These are phyloP conservation scores for Gossypium trilobum DNA, from an alignment of 441 rosid genomes.

Conservation along the genomic window DNA sequence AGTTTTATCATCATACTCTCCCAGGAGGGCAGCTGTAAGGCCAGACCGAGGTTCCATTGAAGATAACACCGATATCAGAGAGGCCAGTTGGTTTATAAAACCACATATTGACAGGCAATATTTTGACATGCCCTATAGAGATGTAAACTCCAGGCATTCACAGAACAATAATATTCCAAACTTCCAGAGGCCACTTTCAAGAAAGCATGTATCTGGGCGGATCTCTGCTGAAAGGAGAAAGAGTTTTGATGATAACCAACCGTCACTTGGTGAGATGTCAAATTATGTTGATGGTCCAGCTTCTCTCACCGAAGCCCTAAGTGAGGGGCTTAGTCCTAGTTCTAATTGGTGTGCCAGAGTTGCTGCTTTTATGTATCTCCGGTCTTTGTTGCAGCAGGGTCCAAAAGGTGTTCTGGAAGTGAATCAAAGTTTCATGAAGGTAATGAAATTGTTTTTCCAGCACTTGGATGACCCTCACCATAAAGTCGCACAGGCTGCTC, in stretches of 20 bases:
- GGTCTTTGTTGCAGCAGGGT: slow-evolving; percentile 79
- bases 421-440: slow-evolving; percentile 82
- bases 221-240: slow-evolving; percentile 80
- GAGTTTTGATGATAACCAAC: slow-evolving; percentile 92
- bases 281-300: slow-evolving; percentile 78
- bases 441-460: slow-evolving; percentile 94
- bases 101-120: slow-evolving; percentile 66
- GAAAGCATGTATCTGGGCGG: slow-evolving; percentile 72
- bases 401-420: slow-evolving; percentile 91
- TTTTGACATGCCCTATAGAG: slow-evolving; percentile 48
- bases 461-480: slow-evolving; percentile 99
- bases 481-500: slow-evolving; percentile 98
- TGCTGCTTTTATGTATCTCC: slow-evolving; percentile 79
- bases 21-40: slow-evolving; percentile 62
- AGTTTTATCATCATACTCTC: slow-evolving; percentile 51
- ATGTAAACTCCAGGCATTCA: slow-evolving; percentile 55
- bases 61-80: slow-evolving; percentile 53
- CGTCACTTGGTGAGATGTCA: slow-evolving; percentile 65
- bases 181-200: slow-evolving; percentile 90
- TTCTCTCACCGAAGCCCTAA: slow-evolving; percentile 74
- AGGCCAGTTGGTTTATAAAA: slow-evolving; percentile 47
- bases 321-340: slow-evolving; percentile 77
- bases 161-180: slow-evolving; percentile 72
- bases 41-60: slow-evolving; percentile 60
- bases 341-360: slow-evolving; percentile 97